Base-by-base conservation (phyloP, 2,329 filamentous ascomycete species). In the Scedosporium minutisporum region DNA sequence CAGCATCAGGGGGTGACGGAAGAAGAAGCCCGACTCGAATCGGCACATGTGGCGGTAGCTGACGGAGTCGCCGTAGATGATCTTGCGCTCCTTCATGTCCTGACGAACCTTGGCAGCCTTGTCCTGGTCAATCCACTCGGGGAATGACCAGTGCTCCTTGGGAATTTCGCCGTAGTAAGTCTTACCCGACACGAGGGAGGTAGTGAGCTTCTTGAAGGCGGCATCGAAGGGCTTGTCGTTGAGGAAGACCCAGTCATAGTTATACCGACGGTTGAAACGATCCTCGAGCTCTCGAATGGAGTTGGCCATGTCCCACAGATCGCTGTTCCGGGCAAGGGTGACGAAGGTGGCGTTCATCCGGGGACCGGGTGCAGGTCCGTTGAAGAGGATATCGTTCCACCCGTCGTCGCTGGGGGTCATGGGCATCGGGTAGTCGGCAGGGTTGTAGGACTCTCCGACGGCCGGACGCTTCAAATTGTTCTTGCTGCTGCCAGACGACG, bases 41-140 rank as follows among this genome's bases (percentile, higher is more conserved):
- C 95, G 91, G 78, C 95, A 99, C 95, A 99, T 99, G 81, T 99
- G 96, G 66, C 95, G 87, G 80, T 99, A 99, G 78, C 91, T 96
- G 77, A 96, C 79, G 10, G 92, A 96, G 76, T 97, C 95, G 65
- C 95, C 95, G 73, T 99, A 99, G 76, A 99, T 99, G 75, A 99
- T 96, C 80, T 97, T 96, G 73, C 88, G 87, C 74, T 91, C 84
- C 63, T 85, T 87, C 95, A 99, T 99, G 69, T 97, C 91, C 78
- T 97, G 88, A 65, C 95, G 90, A 65, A 95, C 92, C 76, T 91
- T 89, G 71, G 85, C 85, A 51, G 95, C 96, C 79, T 90, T 96
- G 60, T 97, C 90, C 77, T 96, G 89, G 73, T 99, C 95, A 71
- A 99, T 99, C 82, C 88, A 95, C 3, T 90, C 85, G 4, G 95